A percentile compares a stretch with the other conserved stretches of the same genome.
These are phyloP conservation scores for Sextonia rubra DNA, from an alignment of 164 flowering plant species.

Conservation along the genomic window DNA sequence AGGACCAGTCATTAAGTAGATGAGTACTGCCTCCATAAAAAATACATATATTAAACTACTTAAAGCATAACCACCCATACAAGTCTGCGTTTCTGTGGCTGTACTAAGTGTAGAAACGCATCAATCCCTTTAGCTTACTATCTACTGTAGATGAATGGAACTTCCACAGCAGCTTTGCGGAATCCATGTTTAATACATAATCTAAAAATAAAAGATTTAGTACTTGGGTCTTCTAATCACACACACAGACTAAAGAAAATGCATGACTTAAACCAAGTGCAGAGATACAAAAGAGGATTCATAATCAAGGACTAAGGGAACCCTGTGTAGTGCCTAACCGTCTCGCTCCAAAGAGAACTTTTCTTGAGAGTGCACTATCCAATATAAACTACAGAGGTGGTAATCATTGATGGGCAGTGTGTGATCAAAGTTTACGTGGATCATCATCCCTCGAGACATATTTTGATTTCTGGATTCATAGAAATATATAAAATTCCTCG, in stretches of 20 bases:
- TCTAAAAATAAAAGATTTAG: not conserved
- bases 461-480: too few relatives aligned
- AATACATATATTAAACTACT: too few relatives aligned
- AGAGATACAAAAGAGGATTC: not conserved
- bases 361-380: slow-evolving; percentile 60
- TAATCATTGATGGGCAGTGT: slow-evolving; percentile 70
- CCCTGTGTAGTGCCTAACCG: slow-evolving; percentile 72
- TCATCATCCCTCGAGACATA: too few relatives aligned
- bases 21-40: too few relatives aligned
- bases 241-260: not conserved
- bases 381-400: slow-evolving; percentile 88
- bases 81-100: too few relatives aligned
- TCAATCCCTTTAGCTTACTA: slow-evolving; percentile 41
- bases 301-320: slow-evolving; percentile 60
- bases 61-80: too few relatives aligned
- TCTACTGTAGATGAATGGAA: slow-evolving; percentile 46
- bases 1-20: too few relatives aligned
- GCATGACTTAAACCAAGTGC: not conserved
- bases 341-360: slow-evolving; percentile 66
- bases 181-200: slow-evolving; percentile 39
- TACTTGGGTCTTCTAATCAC: not conserved
- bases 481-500: too few relatives aligned
- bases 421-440: too few relatives aligned
- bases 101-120: too few relatives aligned
- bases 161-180: slow-evolving; percentile 54